These are phyloP conservation scores for Aquilaria agallochum DNA, from an alignment of 441 rosid genomes.

Conservation along the genomic window DNA sequence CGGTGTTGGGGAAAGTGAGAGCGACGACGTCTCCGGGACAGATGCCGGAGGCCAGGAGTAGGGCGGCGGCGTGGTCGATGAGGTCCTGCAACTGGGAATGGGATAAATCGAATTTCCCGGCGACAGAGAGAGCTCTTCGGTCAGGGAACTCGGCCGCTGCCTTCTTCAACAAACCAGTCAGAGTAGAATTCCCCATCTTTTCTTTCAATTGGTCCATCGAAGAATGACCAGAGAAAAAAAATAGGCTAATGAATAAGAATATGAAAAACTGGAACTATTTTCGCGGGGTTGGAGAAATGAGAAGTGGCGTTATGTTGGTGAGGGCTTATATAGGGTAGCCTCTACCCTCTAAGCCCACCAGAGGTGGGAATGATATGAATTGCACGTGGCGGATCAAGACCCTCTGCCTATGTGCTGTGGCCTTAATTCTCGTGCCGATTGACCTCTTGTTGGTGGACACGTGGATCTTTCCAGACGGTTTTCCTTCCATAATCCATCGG, in stretches of 20 bases:
- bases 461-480: no score
- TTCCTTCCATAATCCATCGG: no score
- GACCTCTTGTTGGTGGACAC: no score
- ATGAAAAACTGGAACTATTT: not conserved
- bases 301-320: not conserved
- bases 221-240: not conserved
- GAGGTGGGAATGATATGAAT: not conserved
- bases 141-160: constrained; percentile 39
- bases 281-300: no score
- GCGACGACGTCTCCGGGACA: constrained; percentile 60
- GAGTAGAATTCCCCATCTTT: constrained; percentile 36
- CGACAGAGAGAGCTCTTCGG: constrained; percentile 38
- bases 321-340: not conserved
- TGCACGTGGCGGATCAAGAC: no score
- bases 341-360: not conserved
- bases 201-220: not conserved
- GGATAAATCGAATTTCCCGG: constrained; percentile 44
- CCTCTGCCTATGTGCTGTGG: no score
- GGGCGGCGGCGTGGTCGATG: constrained; percentile 51
- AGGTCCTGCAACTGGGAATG: constrained; percentile 36
- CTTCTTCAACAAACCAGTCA: constrained; percentile 41
- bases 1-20: constrained; percentile 51
- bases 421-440: no score
- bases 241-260: not conserved
- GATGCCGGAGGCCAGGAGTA: constrained; percentile 46